Base-by-base conservation (phyloP, 2,329 filamentous ascomycete species). In the Raffaelea deltoideospora region DNA sequence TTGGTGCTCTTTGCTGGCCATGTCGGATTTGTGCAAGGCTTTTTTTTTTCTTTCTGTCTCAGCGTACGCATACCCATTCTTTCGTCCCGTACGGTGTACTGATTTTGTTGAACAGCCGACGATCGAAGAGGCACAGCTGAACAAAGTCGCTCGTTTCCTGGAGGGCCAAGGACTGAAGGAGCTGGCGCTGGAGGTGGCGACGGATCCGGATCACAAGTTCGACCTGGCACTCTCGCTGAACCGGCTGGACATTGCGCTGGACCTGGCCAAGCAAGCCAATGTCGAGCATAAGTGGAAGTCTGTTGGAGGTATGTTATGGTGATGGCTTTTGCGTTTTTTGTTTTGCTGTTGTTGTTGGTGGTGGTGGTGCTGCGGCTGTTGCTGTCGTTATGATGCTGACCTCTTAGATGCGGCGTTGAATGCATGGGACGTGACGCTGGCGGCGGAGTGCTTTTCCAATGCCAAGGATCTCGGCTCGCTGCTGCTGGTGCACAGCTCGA, bases 251-350 rank as follows among this genome's bases (percentile, higher is more conserved):
- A 82, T 88, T 50, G 88, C 88, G 1, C 69, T 94, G 3, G 77
- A 86, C 41, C 75, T 96, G 35, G 88, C 90, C 7, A 72, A 77
- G 29, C 69, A 81, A 54, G 81, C 85, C 10, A 80, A 95, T 45
- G 82, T 77, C 2, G 90, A 96, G 55, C 88, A 96, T 61, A 94
- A 94, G 61, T 98, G 90, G 90, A 96, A 96, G 69, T 87, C 76
- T 4, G 84, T 98, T 5, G 90, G 90, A 41, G 42, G 41, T 43
- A 33, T 19, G 41, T 38, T 7, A 15, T 19, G 5, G 8, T 14
- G 24, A 24, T n/a, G 21, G 14, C 8, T 3, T 18, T 14, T 22
- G 10, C 20, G 24, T 7, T 34, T 28, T 21, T 17, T 21, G 20
- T 33, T 11, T 13, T 23, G 20, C 18, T 6, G 1, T 5, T 30